Conservation (phyloP, 176 grass and related monocot genomes). For the Avena atlantica region DNA sequence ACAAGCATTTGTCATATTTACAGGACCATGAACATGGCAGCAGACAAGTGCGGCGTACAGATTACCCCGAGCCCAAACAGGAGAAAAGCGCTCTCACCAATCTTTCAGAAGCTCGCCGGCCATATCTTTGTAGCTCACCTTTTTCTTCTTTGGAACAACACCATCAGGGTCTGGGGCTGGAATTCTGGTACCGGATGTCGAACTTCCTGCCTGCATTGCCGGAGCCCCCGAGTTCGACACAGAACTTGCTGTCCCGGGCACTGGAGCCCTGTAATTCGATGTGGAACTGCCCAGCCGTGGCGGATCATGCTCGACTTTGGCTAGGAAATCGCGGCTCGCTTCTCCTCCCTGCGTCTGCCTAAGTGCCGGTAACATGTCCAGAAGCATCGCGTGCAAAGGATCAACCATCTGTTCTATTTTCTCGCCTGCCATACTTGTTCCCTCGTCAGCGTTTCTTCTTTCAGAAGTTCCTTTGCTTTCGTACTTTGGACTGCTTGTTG, state of each 20-base stretch:
- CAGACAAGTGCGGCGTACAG: not conserved
- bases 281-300: slow-evolving; percentile 1
- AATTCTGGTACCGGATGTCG: not conserved
- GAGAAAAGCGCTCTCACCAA: slow-evolving; percentile 54
- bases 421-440: slow-evolving; percentile 10
- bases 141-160: slow-evolving; percentile 67
- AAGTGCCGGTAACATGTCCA: slow-evolving; percentile 85
- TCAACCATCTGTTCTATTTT: slow-evolving; percentile 89
- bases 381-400: slow-evolving; percentile 85
- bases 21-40: not conserved
- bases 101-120: slow-evolving; percentile 79
- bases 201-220: slow-evolving; percentile 12
- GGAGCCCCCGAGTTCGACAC: slow-evolving; percentile 15
- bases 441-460: slow-evolving; percentile 45
- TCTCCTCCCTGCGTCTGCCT: slow-evolving; percentile 48
- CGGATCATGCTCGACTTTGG: slow-evolving; percentile 18
- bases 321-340: not conserved
- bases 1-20: slow-evolving; percentile 35
- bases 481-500: slow-evolving; percentile 24
- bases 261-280: slow-evolving; percentile 17
- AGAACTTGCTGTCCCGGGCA: slow-evolving; percentile 21
- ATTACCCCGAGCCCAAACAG: too few species aligned
- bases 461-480: slow-evolving; percentile 39
- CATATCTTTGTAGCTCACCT: slow-evolving; percentile 91
- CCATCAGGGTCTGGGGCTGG: slow-evolving; percentile 28